Evolutionary conservation across 2,329 filamentous ascomycete species (phyloP).

Genomic region (Dactylellina leptospora): DNA sequence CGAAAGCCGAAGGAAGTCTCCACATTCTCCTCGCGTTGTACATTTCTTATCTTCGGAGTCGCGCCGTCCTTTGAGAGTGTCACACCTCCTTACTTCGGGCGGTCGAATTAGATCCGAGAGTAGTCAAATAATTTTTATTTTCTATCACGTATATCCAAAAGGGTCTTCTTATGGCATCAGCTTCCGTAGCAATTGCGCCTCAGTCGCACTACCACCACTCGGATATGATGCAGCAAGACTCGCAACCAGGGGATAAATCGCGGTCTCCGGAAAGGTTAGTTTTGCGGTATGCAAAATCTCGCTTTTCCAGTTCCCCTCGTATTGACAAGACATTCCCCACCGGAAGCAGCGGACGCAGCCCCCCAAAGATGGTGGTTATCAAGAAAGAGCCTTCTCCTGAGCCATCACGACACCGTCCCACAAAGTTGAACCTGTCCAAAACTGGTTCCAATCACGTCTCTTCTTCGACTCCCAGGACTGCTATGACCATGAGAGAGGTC

Average conservation of each 20-base stretch:
- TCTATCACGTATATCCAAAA: constrained; percentile 38
- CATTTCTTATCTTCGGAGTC: constrained; percentile 15
- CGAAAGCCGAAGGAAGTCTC: constrained; percentile 2
- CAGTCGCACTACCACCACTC: constrained; percentile 48
- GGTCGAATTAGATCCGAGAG: constrained; percentile 39
- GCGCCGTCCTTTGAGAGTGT: constrained; percentile 13
- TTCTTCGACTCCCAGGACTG: constrained; percentile 72
- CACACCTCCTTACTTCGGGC: constrained; percentile 36
- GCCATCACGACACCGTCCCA: constrained; percentile 76
- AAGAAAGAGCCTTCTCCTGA: constrained; percentile 97
- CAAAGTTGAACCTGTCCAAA: constrained; percentile 79
- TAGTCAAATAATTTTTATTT: constrained; percentile 42
- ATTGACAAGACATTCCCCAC: constrained; percentile 50
- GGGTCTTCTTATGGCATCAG: constrained; percentile 52
- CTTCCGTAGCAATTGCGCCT: constrained; percentile 54
- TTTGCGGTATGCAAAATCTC: constrained; percentile 49
- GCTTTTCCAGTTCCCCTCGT: constrained; percentile 52
- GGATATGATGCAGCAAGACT: constrained; percentile 49
- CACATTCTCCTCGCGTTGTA: constrained; percentile 8
- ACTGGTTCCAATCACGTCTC: constrained; percentile 64
- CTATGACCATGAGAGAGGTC: constrained; percentile 84
- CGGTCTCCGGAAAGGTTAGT: constrained; percentile 53
- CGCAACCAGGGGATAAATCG: constrained; percentile 48
- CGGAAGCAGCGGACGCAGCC: constrained; percentile 43
- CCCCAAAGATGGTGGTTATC: constrained; percentile 80